Percentiles rank a stretch among this genome's conserved stretches.
These are phyloP conservation scores for Thermoascus crustaceus DNA, from an alignment of 2,329 filamentous ascomycete species.

Conservation along the genomic window DNA sequence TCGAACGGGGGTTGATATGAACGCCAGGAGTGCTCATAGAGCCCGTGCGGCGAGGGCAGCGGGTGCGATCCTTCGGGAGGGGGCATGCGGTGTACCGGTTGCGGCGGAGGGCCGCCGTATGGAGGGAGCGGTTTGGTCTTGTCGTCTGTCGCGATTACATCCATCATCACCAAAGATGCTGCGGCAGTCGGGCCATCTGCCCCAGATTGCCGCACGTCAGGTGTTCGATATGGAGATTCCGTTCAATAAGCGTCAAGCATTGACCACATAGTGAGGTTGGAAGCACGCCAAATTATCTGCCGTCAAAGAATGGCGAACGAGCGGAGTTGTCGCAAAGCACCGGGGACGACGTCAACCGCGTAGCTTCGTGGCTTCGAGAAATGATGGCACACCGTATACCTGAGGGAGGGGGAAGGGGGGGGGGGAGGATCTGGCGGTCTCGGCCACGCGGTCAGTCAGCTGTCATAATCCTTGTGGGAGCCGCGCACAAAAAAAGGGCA, in stretches of 20 bases:
- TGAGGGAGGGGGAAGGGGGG: no score
- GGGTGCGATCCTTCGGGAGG: conserved; percentile 22
- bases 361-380: no score
- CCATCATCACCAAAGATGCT: conserved; percentile 16
- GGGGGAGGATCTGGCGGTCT: no score
- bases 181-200: conserved; percentile 9
- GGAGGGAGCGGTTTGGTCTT: conserved; percentile 17
- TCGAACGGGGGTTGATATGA: conserved; percentile 23
- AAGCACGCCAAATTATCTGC: conserved; percentile 10
- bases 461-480: no score
- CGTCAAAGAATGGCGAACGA: no score
- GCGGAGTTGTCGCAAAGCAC: no score
- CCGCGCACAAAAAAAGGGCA: no score
- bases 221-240: conserved; percentile 8
- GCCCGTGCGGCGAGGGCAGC: conserved; percentile 18
- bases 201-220: conserved; percentile 14
- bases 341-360: no score
- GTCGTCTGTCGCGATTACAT: conserved; percentile 20
- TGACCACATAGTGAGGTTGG: conserved; percentile 13
- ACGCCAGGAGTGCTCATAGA: conserved; percentile 27
- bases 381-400: no score
- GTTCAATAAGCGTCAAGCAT: conserved; percentile 12
- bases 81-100: conserved; percentile 24
- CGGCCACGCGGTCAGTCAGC: no score
- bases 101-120: conserved; percentile 15